Conservation (phyloP, 371 early-diverging fungal species). For the Zancudomyces culisetae region DNA sequence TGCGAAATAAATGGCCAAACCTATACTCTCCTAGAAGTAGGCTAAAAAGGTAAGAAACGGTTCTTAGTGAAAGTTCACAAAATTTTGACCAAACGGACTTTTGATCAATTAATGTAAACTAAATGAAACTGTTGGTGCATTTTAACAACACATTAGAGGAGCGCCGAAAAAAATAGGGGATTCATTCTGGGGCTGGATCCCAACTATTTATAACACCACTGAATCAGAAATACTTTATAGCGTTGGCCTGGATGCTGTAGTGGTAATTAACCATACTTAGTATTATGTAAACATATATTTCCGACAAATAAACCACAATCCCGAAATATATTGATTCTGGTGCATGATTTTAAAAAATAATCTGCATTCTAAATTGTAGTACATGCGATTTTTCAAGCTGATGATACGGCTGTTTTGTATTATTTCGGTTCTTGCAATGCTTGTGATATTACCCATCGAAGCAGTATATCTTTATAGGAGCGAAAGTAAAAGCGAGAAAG, state of each 20-base stretch:
- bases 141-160: no score
- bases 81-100: no score
- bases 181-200: constrained; percentile 20
- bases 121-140: constrained; percentile 12
- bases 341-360: not conserved
- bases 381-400: constrained; percentile 19
- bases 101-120: not conserved
- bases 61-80: not conserved
- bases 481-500: not conserved
- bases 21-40: constrained; percentile 21
- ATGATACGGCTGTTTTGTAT: constrained; percentile 13
- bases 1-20: constrained; percentile 23
- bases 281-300: not conserved
- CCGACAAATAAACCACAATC: not conserved
- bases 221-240: constrained; percentile 22
- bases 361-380: no score
- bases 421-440: constrained; percentile 10
- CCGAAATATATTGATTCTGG: not conserved
- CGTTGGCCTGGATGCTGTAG: constrained; percentile 21
- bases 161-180: constrained; percentile 18
- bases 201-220: constrained; percentile 13
- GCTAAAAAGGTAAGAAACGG: not conserved
- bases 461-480: constrained; percentile 1
- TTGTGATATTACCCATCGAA: constrained; percentile 17
- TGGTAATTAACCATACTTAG: constrained; percentile 8